Percentiles rank a stretch among this genome's conserved stretches.
Evolutionary conservation across 2,329 filamentous ascomycete species (phyloP).

Genomic region (Monilinia fructicola): DNA sequence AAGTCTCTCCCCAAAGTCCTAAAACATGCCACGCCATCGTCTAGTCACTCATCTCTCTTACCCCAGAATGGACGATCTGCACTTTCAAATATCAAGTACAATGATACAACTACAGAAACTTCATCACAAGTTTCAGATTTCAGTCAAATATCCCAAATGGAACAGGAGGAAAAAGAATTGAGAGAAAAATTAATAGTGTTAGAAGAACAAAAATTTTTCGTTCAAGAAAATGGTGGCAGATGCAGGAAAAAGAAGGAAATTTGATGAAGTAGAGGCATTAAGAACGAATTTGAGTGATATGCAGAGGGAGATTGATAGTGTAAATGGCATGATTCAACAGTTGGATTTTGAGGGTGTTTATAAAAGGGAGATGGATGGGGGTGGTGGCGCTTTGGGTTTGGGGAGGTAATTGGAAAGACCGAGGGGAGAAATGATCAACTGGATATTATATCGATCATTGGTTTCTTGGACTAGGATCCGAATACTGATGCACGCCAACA

Average conservation of each 20-base stretch:
- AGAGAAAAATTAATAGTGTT: conserved; percentile 66
- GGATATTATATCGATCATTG: background rate
- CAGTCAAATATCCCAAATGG: conserved; percentile 61
- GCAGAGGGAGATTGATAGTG: conserved; percentile 62
- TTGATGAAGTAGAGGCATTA: conserved; percentile 66
- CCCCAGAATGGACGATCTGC: conserved; percentile 41
- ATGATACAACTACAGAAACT: conserved; percentile 47
- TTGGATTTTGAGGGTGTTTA: conserved; percentile 48
- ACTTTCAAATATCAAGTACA: conserved; percentile 60
- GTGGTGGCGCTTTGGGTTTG: conserved; percentile 23
- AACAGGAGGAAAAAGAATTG: conserved; percentile 68
- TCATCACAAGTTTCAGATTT: conserved; percentile 54
- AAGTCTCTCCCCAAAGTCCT: conserved; percentile 60
- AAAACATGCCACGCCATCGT: conserved; percentile 59
- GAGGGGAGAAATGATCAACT: background rate
- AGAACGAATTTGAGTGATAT: conserved; percentile 65
- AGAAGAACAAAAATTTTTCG: conserved; percentile 72
- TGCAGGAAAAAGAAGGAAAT: conserved; percentile 64
- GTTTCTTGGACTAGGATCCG: background rate
- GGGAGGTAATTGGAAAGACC: conserved; percentile 14
- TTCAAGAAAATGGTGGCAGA: conserved; percentile 69
- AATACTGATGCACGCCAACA: background rate
- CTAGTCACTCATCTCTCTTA: conserved; percentile 31
- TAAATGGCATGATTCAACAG: conserved; percentile 57
- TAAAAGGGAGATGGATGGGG: conserved; percentile 27